Evolutionary conservation across 306 rosid species (phyloP).

Genomic region (Oemleria cerasiformis): DNA sequence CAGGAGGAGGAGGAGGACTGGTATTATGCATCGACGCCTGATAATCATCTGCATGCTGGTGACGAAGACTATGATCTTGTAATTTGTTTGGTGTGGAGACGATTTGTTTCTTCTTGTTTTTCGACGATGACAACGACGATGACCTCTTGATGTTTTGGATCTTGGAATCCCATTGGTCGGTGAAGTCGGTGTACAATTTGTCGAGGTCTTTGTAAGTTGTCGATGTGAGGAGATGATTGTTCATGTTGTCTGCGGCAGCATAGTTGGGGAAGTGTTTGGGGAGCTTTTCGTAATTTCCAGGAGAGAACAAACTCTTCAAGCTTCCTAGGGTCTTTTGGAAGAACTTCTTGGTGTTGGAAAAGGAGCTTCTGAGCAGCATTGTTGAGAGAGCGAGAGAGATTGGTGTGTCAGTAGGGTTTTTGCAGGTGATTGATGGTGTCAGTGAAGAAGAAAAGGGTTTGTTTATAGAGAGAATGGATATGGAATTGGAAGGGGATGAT

Average conservation of each 20-base stretch:
- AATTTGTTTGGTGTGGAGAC: constrained; percentile 19
- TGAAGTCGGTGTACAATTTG: constrained; percentile 36
- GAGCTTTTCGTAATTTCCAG: constrained; percentile 48
- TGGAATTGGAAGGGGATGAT: too few relatives aligned
- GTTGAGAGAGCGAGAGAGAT: neutral
- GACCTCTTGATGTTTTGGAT: constrained; percentile 24
- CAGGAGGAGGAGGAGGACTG: constrained; percentile 1
- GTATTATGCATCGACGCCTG: neutral
- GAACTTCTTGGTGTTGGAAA: constrained; percentile 74
- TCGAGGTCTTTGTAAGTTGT: constrained; percentile 40
- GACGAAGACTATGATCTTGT: constrained; percentile 13
- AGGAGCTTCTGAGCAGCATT: constrained; percentile 68
- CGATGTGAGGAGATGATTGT: neutral
- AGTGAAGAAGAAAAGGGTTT: constrained; percentile 33
- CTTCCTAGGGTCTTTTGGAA: constrained; percentile 59
- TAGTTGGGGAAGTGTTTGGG: constrained; percentile 49
- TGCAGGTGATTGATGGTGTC: constrained; percentile 28
- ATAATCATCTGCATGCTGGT: neutral
- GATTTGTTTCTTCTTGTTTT: constrained; percentile 22
- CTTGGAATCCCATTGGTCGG: constrained; percentile 41
- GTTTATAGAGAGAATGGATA: constrained; percentile 38
- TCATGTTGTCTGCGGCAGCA: constrained; percentile 25
- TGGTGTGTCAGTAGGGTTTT: constrained; percentile 1
- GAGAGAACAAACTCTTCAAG: constrained; percentile 67
- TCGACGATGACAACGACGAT: neutral